Base-by-base conservation (phyloP, 2,329 filamentous ascomycete species). In the Pestalotiopsis sp. region DNA sequence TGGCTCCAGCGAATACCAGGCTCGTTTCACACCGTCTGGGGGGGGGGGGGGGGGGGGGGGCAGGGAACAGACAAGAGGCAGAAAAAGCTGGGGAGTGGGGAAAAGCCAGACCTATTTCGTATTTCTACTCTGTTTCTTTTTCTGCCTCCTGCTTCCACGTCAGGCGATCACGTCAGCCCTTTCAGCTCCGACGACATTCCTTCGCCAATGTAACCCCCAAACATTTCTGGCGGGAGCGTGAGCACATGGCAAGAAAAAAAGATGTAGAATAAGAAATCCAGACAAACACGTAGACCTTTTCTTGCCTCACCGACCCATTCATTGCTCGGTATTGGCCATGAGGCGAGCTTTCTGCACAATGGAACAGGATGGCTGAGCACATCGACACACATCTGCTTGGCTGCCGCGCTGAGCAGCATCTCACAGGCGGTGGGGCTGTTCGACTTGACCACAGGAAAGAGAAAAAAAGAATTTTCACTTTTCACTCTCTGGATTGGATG, bases 131-230 rank as follows among this genome's bases (percentile, higher is more conserved):
- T 23, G 23, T 27, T 27, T 59, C 27, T 59, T 59, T 27, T 59
- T 59, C 36, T 38, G 14, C 20, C 11, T 52, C 45, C 20, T 52
- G 45, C 36, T n/a, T 52, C 20, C 36, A 49, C 52, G 57, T 41
- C 23, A 14, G 20, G 36, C 27, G 64, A 60, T 66, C 64, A 66
- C 64, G 64, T 66, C 64, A 66, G 59, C 59, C 57, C 27, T 62
- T 39, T 62, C 59, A 62, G 64, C 64, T 59, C 64, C 64, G 52
- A 23, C 64, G 63, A 49, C 45, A 23, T 57, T 45, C 17, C 52
- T 45, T 25, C 13, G 41, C 63, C 63, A 38, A 66, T 27, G 63
- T 23, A 36, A 39, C 27, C 61, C 61, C 61, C 61, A 64, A 64
- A 63, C 61, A 23, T 25, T 11, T 20, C 5, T n/a, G 61, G 41